Percentiles rank a stretch among this genome's conserved stretches.
Evolutionary conservation across 2,329 filamentous ascomycete genomes (phyloP).

Genomic region (Sporothrix sp.): DNA sequence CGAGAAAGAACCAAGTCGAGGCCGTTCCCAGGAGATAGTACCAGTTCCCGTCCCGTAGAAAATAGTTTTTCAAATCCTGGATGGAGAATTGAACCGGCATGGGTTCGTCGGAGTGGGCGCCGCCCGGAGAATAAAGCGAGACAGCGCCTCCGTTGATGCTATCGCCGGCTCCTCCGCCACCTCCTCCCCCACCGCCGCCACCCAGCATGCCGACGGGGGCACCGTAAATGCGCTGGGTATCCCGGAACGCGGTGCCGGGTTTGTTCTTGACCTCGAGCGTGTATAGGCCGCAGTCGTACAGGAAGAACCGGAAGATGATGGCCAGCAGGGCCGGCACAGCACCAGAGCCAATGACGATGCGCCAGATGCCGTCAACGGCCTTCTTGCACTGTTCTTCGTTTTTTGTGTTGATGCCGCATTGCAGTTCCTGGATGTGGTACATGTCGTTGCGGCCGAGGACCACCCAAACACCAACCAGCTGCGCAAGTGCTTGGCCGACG

Average conservation of each 20-base stretch:
- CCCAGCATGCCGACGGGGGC: slow-evolving; percentile 25
- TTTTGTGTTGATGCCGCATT: slow-evolving; percentile 37
- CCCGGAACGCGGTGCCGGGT: slow-evolving; percentile 46
- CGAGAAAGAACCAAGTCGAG: slow-evolving; percentile 44
- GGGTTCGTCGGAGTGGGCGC: slow-evolving; percentile 20
- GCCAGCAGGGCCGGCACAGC: slow-evolving; percentile 54
- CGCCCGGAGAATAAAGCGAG: slow-evolving; percentile 25
- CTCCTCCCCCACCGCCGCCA: neutral
- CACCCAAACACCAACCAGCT: slow-evolving; percentile 49
- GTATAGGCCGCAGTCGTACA: slow-evolving; percentile 57
- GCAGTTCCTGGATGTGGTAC: slow-evolving; percentile 33
- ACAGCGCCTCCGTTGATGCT: slow-evolving; percentile 19
- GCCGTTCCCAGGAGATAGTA: slow-evolving; percentile 36
- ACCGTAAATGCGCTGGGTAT: slow-evolving; percentile 50
- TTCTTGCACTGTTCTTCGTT: slow-evolving; percentile 37
- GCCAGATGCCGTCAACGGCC: slow-evolving; percentile 52
- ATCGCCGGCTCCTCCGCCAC: neutral
- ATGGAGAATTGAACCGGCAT: slow-evolving; percentile 40
- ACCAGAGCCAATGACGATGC: slow-evolving; percentile 56
- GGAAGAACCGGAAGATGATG: slow-evolving; percentile 55
- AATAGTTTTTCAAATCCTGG: slow-evolving; percentile 40
- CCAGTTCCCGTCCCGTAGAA: slow-evolving; percentile 39
- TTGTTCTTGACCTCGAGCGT: slow-evolving; percentile 56
- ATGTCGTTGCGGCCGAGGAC: slow-evolving; percentile 36
- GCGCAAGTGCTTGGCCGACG: slow-evolving; percentile 55